phyloP scores from a whole-genome alignment of 2,329 filamentous ascomycete genomes.

The Sporothrix mexicana region DNA sequence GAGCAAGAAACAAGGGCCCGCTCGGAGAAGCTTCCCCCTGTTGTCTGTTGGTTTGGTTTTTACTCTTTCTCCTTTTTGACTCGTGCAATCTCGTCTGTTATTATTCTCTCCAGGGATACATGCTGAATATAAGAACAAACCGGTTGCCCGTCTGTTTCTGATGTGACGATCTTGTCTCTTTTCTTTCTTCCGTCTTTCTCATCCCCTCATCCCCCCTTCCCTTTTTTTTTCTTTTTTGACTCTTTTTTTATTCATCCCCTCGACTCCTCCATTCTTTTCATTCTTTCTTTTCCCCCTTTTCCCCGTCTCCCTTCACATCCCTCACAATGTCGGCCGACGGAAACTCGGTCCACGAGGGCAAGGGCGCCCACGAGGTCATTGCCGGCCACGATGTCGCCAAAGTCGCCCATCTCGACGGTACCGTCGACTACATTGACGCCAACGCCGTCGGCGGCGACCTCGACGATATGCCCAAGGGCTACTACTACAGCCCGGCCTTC shows the following conservation, averaged over 20 bases:
- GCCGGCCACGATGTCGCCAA: conserved; percentile 42
- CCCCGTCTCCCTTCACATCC: background rate
- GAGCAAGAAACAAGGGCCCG: background rate
- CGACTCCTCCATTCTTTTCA: background rate
- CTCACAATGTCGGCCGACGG: conserved; percentile 34
- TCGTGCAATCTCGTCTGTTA: background rate
- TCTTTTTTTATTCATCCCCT: background rate
- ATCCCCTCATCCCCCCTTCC: background rate
- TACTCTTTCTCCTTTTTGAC: background rate
- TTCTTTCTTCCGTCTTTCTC: conserved; percentile 7
- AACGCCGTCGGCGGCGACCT: conserved; percentile 51
- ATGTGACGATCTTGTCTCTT: conserved; percentile 1
- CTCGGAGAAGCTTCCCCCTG: conserved; percentile 25
- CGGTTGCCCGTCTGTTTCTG: background rate
- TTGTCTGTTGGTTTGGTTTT: background rate
- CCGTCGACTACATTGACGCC: conserved; percentile 50
- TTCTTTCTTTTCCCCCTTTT: background rate
- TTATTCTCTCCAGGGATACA: conserved; percentile 15
- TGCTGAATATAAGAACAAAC: conserved; percentile 20
- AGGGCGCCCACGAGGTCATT: conserved; percentile 27
- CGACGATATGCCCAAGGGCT: conserved; percentile 49
- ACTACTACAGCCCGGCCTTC: conserved; percentile 50
- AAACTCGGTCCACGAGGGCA: conserved; percentile 29
- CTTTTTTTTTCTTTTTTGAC: background rate
- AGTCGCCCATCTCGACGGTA: conserved; percentile 49